Percentiles rank a stretch among this genome's conserved stretches.
Evolutionary conservation across 1,139 yeast species (phyloP).

Genomic region (Meyerozyma guilliermondii): DNA sequence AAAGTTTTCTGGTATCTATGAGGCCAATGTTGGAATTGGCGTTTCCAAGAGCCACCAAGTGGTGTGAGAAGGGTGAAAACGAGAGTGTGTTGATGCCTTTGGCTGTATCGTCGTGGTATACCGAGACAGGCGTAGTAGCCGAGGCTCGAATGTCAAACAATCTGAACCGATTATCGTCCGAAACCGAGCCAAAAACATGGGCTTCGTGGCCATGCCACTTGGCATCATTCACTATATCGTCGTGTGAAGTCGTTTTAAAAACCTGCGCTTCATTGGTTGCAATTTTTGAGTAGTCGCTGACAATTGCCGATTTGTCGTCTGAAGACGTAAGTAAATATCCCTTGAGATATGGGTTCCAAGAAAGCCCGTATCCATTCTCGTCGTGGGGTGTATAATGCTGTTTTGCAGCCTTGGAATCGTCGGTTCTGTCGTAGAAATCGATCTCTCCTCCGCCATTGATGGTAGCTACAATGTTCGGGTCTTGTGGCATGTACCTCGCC

Average conservation of each 20-base stretch:
- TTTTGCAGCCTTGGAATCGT: conserved; percentile 15
- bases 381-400: conserved; percentile 48
- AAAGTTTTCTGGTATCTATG: conserved; percentile 52
- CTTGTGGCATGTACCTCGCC: conserved; percentile 78
- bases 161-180: conserved; percentile 54
- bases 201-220: conserved; percentile 58
- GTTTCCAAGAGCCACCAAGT: conserved; percentile 64
- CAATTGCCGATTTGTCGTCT: conserved; percentile 57
- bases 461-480: conserved; percentile 64
- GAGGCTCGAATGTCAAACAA: conserved; percentile 39
- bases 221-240: conserved; percentile 66
- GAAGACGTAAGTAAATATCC: conserved; percentile 56
- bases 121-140: conserved; percentile 17
- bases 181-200: conserved; percentile 59
- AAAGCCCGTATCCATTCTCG: conserved; percentile 68
- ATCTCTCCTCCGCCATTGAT: conserved; percentile 74
- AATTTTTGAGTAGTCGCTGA: conserved; percentile 44
- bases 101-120: conserved; percentile 27
- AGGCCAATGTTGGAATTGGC: conserved; percentile 62
- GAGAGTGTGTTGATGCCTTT: conserved; percentile 58
- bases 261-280: conserved; percentile 8
- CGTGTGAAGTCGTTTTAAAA: conserved; percentile 33
- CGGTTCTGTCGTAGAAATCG: conserved; percentile 51
- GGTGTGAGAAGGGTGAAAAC: conserved; percentile 56
- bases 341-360: conserved; percentile 49